phyloP scores from a whole-genome alignment of 345 rosid genomes.

The Passiflora organensis region DNA sequence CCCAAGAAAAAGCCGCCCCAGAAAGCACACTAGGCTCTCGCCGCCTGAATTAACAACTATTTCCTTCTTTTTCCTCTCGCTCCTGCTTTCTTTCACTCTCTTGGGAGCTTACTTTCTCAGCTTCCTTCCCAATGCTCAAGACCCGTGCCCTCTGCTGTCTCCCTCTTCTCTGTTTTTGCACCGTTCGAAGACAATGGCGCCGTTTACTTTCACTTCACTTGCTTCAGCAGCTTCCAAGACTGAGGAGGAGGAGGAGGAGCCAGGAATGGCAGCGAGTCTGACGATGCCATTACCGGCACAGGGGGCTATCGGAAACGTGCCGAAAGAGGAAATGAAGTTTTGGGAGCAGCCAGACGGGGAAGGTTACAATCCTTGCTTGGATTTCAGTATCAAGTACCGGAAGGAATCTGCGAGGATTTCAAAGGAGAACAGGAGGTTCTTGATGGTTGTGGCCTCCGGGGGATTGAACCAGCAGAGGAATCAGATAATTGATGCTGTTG shows the following conservation, averaged over 20 bases:
- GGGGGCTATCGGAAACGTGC: slow-evolving; percentile 33
- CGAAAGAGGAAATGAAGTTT: slow-evolving; percentile 52
- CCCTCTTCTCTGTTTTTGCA: slow-evolving; percentile 27
- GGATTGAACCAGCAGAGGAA: slow-evolving; percentile 70
- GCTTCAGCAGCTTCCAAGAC: slow-evolving; percentile 10
- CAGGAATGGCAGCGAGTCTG: slow-evolving; percentile 14
- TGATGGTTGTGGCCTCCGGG: slow-evolving; percentile 65
- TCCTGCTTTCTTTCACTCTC: slow-evolving; percentile 43
- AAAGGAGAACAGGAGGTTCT: slow-evolving; percentile 54
- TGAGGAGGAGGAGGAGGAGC: slow-evolving; percentile 6
- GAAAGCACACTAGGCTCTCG: slow-evolving; percentile 27
- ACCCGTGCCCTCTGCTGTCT: slow-evolving; percentile 32
- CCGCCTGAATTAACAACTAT: slow-evolving; percentile 12
- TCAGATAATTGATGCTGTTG: slow-evolving; percentile 73
- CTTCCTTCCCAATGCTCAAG: slow-evolving; percentile 26
- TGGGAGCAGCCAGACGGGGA: slow-evolving; percentile 62
- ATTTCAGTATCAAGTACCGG: slow-evolving; percentile 44
- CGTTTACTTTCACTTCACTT: slow-evolving; percentile 36
- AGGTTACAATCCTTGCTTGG: slow-evolving; percentile 69
- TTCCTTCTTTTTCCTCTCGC: slow-evolving; percentile 33
- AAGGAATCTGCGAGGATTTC: slow-evolving; percentile 40
- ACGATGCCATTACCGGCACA: slow-evolving; percentile 49
- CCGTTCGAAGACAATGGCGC: slow-evolving; percentile 27
- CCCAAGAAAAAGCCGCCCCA: slow-evolving; percentile 43
- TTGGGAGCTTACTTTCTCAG: slow-evolving; percentile 39